Percentiles rank a stretch among this genome's conserved stretches.
Conservation (phyloP, 1,284 basidiomycete genomes). For the Cutaneotrichosporon mucoides region DNA sequence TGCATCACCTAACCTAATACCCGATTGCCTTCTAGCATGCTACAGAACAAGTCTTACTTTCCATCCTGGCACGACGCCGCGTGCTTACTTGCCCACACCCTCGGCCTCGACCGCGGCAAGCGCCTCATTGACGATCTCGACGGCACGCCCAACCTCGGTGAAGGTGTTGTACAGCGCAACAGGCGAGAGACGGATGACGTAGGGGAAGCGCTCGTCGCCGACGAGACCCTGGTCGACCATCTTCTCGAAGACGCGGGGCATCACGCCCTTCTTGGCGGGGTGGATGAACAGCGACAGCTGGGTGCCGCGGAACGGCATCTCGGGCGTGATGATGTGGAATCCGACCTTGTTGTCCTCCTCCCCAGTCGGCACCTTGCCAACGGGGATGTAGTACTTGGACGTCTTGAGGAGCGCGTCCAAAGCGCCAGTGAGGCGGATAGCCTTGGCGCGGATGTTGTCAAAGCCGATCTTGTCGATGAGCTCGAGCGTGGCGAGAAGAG, state of each 20-base stretch:
- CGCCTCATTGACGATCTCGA: constrained; percentile 58
- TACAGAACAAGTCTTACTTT: neutral
- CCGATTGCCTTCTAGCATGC: no score
- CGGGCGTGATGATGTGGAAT: constrained; percentile 86
- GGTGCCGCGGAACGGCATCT: constrained; percentile 64
- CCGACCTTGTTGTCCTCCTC: constrained; percentile 38
- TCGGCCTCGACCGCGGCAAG: constrained; percentile 33
- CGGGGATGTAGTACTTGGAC: constrained; percentile 59
- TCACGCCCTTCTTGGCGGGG: constrained; percentile 56
- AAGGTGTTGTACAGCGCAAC: constrained; percentile 77
- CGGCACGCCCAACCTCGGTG: constrained; percentile 68
- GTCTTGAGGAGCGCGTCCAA: constrained; percentile 63
- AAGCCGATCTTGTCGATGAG: constrained; percentile 77
- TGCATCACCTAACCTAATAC: neutral
- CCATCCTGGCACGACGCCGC: neutral
- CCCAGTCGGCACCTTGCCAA: constrained; percentile 16
- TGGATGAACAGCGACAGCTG: constrained; percentile 80
- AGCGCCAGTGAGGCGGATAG: constrained; percentile 63
- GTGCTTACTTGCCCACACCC: neutral
- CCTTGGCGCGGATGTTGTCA: constrained; percentile 63
- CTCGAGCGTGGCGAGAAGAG: constrained; percentile 74
- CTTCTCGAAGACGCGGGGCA: constrained; percentile 64
- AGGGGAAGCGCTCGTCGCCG: constrained; percentile 82
- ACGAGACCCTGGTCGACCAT: constrained; percentile 70
- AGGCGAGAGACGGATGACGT: constrained; percentile 83